Conservation (phyloP, 2,329 filamentous ascomycete genomes). For the Aspergillus phoenicis region DNA sequence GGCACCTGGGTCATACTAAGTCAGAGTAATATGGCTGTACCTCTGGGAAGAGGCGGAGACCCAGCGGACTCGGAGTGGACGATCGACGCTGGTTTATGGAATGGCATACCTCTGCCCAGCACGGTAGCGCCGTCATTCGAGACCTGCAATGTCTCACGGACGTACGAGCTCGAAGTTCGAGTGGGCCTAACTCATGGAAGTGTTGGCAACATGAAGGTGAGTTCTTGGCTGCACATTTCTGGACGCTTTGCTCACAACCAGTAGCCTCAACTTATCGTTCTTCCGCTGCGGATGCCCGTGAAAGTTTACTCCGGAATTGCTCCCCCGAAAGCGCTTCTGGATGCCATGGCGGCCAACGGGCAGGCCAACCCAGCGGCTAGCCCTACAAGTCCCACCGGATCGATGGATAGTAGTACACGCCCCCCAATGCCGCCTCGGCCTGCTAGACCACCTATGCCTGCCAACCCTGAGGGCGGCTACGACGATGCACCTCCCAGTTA, state of each 20-base stretch:
- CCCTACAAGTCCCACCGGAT: conserved; percentile 25
- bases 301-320: conserved; percentile 85
- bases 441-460: conserved; percentile 26
- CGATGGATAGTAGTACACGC: conserved; percentile 23
- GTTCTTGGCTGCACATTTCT: conserved; percentile 20
- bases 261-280: conserved; percentile 71
- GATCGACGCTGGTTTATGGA: conserved; percentile 75
- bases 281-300: conserved; percentile 77
- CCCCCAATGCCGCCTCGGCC: conserved; percentile 49
- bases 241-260: conserved; percentile 21
- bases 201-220: conserved; percentile 54
- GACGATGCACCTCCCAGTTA: conserved; percentile 93
- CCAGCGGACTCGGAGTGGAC: conserved; percentile 67
- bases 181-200: conserved; percentile 76
- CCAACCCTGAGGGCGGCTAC: conserved; percentile 29
- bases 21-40: conserved; percentile 70
- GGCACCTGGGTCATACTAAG: conserved; percentile 76
- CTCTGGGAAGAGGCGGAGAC: conserved; percentile 62
- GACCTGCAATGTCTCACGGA: conserved; percentile 82
- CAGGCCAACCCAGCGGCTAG: conserved; percentile 27
- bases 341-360: conserved; percentile 56
- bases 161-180: conserved; percentile 81
- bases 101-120: conserved; percentile 71
- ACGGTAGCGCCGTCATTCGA: conserved; percentile 84
- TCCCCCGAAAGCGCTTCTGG: conserved; percentile 74